Evolutionary conservation across 257 asterid species (phyloP).

Genomic region (Solanum paucissectum): DNA sequence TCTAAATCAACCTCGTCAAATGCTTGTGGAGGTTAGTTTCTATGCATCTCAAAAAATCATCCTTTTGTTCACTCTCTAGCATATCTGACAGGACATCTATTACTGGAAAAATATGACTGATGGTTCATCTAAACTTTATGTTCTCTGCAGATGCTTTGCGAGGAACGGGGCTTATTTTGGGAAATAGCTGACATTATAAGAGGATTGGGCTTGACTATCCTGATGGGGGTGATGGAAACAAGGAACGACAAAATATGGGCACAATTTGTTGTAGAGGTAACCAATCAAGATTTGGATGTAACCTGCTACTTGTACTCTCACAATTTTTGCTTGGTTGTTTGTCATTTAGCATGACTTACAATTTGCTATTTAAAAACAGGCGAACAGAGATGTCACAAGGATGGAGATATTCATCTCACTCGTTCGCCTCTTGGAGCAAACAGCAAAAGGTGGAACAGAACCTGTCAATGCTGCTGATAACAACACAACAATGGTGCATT

Average conservation of each 20-base stretch:
- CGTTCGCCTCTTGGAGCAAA: conserved; percentile 70
- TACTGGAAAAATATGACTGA: background rate
- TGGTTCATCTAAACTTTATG: background rate
- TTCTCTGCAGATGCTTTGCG: conserved; percentile 64
- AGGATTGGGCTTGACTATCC: conserved; percentile 78
- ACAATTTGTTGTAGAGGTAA: conserved; percentile 81
- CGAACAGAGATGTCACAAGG: conserved; percentile 73
- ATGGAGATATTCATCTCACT: conserved; percentile 78
- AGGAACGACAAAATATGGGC: conserved; percentile 80
- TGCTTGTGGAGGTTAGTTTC: conserved; percentile 72
- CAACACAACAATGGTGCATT: conserved; percentile 18
- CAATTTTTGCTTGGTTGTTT: too few species aligned
- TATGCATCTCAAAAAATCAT: background rate
- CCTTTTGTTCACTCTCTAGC: background rate
- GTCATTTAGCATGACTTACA: background rate
- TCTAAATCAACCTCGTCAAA: conserved; percentile 64
- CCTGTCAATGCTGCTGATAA: conserved; percentile 14
- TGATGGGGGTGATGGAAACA: conserved; percentile 80
- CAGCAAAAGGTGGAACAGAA: conserved; percentile 19
- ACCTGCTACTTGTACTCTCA: background rate
- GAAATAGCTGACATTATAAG: conserved; percentile 88
- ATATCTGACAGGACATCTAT: background rate
- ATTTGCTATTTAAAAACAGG: conserved; percentile 32
- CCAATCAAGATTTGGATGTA: background rate
- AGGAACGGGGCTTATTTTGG: conserved; percentile 69